Evolutionary conservation across 2,329 filamentous ascomycete genomes (phyloP).

Genomic region (Fusarium irregulare): DNA sequence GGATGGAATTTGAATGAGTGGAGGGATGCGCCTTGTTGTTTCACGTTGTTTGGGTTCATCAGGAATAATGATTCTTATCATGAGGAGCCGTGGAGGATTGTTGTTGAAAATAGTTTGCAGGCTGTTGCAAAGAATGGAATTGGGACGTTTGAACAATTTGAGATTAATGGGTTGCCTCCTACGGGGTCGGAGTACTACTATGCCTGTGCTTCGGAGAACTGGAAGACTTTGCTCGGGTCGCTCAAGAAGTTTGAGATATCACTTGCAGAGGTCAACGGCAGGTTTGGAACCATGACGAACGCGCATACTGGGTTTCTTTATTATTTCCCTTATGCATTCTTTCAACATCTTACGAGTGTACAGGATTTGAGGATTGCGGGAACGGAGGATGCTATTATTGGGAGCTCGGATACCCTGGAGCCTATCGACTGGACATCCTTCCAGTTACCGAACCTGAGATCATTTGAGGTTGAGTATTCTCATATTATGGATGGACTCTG

Average conservation of each 20-base stretch:
- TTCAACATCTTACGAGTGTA: background rate
- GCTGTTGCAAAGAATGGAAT: background rate
- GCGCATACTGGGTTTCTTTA: background rate
- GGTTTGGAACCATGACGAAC: background rate
- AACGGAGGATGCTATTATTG: background rate
- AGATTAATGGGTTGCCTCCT: background rate
- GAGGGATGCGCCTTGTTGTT: background rate
- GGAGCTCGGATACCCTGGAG: background rate
- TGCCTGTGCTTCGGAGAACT: background rate
- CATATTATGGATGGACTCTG: background rate
- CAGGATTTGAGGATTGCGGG: background rate
- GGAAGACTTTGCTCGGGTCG: background rate
- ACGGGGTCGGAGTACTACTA: slow-evolving; percentile 2
- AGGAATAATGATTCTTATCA: background rate
- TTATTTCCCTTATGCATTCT: background rate
- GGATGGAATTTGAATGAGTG: background rate
- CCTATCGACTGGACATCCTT: slow-evolving; percentile 11
- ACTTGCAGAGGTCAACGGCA: background rate
- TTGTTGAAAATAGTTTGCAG: background rate
- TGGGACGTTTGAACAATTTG: background rate
- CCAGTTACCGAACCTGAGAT: background rate
- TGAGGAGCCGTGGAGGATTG: slow-evolving; percentile 6
- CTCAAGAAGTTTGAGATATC: background rate
- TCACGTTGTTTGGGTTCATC: background rate
- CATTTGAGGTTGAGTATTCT: slow-evolving; percentile 3